Evolutionary conservation across 371 early-diverging fungal genomes (phyloP), one percentile per base, ranked within the genome.

Genomic region (Rhizomucor pusillus): DNA sequence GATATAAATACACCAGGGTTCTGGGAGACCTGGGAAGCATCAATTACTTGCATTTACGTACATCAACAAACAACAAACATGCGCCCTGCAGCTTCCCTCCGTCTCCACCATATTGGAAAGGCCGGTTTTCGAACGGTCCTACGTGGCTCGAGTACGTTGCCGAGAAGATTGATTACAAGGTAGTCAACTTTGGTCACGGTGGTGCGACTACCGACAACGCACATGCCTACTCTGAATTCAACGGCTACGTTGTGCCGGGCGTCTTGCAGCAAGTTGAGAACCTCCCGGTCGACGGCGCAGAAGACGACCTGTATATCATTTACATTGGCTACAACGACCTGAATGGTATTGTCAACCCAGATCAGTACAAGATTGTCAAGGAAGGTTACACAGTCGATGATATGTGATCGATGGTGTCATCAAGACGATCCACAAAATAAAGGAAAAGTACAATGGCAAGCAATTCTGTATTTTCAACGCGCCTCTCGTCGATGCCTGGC

Each of bases 131-230:
- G 12, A 84, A 82, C 59, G 79, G 81, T 16, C 82, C 81, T 29
- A 69, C 78, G 25, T 86, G 81, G 80, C 40, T 71, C 20, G 82
- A 83, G 45, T 65, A 82, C 50, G 52, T 80, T 0, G 66, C 76
- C 13, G 54, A 70, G 19, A 36, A 44, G n/a, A 54, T 63, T 1
- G 61, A 63, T 45, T 52, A 59, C 25, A 48, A 48, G 2, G 56
- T 84, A 23, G 54, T 56, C n/a, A 79, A 86, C 53, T 52, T 53
- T 11, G 83, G 80, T 0, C 63, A 73, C 46, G 77, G 80, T 22
- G 83, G 81, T 19, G 83, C 85, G 1, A 80, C 86, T 2, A 68
- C 77, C 6, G 70, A 81, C 52, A 71, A 82, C 45, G 47, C 39
- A 13, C 44, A 59, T 20, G 55, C 29, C 16, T 56, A 59, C 34